Evolutionary conservation across 2,329 filamentous ascomycete species (phyloP).

Genomic region (Chaetomium sp.): DNA sequence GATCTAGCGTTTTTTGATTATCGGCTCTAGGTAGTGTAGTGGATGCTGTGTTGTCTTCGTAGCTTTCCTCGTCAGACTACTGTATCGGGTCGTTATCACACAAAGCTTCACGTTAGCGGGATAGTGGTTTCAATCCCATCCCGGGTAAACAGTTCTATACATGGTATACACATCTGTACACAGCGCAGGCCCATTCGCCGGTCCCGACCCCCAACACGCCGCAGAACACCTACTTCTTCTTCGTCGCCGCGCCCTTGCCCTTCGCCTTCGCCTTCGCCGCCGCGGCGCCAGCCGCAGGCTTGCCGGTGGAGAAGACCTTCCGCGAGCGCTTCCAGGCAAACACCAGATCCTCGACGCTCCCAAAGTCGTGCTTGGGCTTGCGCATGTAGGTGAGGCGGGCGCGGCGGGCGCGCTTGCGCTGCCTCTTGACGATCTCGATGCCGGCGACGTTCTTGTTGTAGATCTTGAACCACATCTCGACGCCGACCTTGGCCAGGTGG

Average conservation of each 20-base stretch:
- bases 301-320: slow-evolving; percentile 43
- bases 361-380: slow-evolving; percentile 82
- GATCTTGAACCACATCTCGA: slow-evolving; percentile 98
- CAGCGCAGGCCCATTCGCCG: not conserved
- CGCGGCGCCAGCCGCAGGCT: slow-evolving; percentile 33
- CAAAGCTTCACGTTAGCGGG: not conserved
- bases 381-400: slow-evolving; percentile 91
- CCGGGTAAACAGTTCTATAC: slow-evolving; percentile 16
- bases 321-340: slow-evolving; percentile 55
- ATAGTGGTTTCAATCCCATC: not conserved
- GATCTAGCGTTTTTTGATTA: not conserved
- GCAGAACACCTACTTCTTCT: slow-evolving; percentile 28
- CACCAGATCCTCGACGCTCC: slow-evolving; percentile 81
- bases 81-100: too few relatives aligned
- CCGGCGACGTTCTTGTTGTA: slow-evolving; percentile 87
- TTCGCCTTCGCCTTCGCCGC: slow-evolving; percentile 27
- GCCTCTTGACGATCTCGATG: slow-evolving; percentile 90
- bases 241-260: slow-evolving; percentile 28
- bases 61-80: not conserved
- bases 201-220: not conserved
- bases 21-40: not conserved
- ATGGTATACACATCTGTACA: slow-evolving; percentile 27
- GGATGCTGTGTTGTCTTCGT: not conserved
- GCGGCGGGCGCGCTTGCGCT: slow-evolving; percentile 79
- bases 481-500: slow-evolving; percentile 80